Evolutionary conservation across 2,329 filamentous ascomycete genomes (phyloP), one percentile per base, ranked within the genome.

Genomic region (Talaromyces sp.): DNA sequence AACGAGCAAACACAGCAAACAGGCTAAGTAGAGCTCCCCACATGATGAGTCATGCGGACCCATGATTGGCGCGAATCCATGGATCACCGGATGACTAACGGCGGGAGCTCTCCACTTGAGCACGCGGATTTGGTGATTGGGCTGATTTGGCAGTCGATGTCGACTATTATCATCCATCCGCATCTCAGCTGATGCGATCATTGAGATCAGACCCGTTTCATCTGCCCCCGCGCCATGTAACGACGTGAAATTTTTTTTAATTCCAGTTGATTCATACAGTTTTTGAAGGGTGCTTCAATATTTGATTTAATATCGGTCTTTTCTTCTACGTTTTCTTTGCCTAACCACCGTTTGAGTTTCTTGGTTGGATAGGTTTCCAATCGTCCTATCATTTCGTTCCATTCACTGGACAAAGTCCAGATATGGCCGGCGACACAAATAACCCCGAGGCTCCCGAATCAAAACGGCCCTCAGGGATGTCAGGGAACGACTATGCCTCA

Each of bases 401-500:
- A 50, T 36, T 49, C 47, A 45, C 40, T 19, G 30, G 22, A 30
- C 32, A 20, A 33, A 19, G 47, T 24, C 16, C 37, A 27, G 22
- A 51, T 52, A 63, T 64, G 62, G 54, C 61, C 33, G 50, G 49
- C 27, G 52, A 62, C 47, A 56, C 58, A 51, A 52, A 32, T 32
- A 51, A 59, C 29, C 40, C 30, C 40, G 55, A 55, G 30, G 48
- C 36, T 20, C 32, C 55, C 20, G 55, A 55, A 37, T 46, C 62
- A 20, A 42, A 46, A 19, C 55, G 50, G 42, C 52, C 47, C 20
- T 37, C 54, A 46, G 54, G 48, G 3, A 47, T 35, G n/a, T 14
- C 55, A 30, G 48, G 45, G 17, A 45, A 19, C 35, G 55, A 60
- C 27, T 43, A 51, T 20, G 27, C 43, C 35, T 47, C 55, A 3